Evolutionary conservation across 2,329 filamentous ascomycete genomes (phyloP).

Genomic region (Aspergillus arachidicola): DNA sequence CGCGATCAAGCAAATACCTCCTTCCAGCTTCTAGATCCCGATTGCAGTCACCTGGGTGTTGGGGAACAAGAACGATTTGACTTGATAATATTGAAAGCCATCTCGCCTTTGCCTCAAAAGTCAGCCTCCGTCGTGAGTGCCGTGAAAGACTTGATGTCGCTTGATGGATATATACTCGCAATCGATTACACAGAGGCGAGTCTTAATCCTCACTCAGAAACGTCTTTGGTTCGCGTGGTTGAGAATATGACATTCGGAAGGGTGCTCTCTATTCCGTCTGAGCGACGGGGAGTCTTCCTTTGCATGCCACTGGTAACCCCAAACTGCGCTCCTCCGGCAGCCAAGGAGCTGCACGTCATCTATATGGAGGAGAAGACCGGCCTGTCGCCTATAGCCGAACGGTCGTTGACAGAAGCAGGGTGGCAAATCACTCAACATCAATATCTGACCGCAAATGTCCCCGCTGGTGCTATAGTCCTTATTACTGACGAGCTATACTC

Average conservation of each 20-base stretch:
- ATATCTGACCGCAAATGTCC: not conserved
- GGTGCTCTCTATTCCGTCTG: not conserved
- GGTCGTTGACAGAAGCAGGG: not conserved
- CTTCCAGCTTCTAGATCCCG: not conserved
- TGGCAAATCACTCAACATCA: conserved; percentile 1
- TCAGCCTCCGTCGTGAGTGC: not conserved
- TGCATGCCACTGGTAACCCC: not conserved
- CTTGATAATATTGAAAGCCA: conserved; percentile 7
- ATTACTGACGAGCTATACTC: conserved; percentile 5
- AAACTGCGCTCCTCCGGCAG: not conserved
- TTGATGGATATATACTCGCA: conserved; percentile 4
- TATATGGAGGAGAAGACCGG: not conserved
- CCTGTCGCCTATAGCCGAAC: not conserved
- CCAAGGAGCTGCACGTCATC: conserved; percentile 1
- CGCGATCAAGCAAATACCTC: not conserved
- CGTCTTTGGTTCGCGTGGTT: not conserved
- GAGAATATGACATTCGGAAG: not conserved
- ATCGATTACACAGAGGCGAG: not conserved
- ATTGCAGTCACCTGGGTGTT: not conserved
- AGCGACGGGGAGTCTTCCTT: not conserved
- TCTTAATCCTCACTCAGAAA: not conserved
- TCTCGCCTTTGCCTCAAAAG: not conserved
- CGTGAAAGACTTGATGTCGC: not conserved
- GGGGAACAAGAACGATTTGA: conserved; percentile 1
- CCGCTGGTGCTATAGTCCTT: not conserved